Evolutionary conservation across 257 asterid species (phyloP), one percentile per base, ranked within the genome.

Genomic region (Salvia miltiorrhiza): DNA sequence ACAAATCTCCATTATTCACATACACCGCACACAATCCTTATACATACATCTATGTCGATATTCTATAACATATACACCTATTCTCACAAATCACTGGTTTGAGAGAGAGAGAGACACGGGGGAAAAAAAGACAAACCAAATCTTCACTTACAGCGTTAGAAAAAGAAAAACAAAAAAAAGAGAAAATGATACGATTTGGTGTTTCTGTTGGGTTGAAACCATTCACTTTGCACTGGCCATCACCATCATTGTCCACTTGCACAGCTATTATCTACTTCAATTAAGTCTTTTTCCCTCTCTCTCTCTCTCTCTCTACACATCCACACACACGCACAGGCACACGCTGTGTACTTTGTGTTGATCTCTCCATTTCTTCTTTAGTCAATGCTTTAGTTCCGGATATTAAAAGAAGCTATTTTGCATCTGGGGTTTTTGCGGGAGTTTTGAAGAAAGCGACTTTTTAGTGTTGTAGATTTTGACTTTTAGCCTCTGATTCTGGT

Each of bases 181-280:
- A 63, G 64, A 78, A 23, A 74, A 20, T 72, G 78, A 69, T 75
- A 64, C 83, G 82, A 73, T 88, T 82, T 76, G 87, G 73, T 80
- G n/a, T 67, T 79, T 56, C 79, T 85, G 84, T 77, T 77, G 79
- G 79, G 86, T 80, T 82, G 85, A 45, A 86, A 45, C 80, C 88
- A 76, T 58, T 80, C 82, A 80, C 77, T 76, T 55, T 77, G 78
- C 73, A 76, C 84, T 77, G 75, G 77, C 87, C 66, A 80, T 82
- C 85, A 23, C 83, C 85, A 83, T 83, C 96, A 77, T 80, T 81
- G 82, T 85, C 88, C 74, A 75, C 81, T 45, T 78, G 56, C 63
- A 78, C 81, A 72, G 75, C 76, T 70, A 53, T 75, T 63, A 9
- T 48, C 66, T 40, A 43, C 73, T 82, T 33, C 77, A 39, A 49